Base-by-base conservation (phyloP, 768 basidiomycete genomes). In the Xanthoconium purpureum region DNA sequence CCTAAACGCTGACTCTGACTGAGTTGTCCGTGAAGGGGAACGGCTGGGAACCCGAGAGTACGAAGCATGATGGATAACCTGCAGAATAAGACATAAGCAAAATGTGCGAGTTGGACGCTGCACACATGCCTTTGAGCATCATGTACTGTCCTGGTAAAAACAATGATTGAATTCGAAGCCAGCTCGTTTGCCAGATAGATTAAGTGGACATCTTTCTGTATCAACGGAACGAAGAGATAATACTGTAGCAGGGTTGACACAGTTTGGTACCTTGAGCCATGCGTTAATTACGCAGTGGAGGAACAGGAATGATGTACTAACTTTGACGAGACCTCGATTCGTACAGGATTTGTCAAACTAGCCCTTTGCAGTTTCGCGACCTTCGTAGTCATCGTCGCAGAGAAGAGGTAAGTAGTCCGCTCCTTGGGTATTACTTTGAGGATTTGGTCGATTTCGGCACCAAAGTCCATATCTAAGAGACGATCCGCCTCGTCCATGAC, bases 311-410 rank as follows among this genome's bases (percentile, higher is more conserved):
- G 7, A 14, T 32, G 39, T 42, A 70, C 88, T 63, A 72, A 94
- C 94, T 96, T 98, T 66, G 89, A 82, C 8, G 91, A 89, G 3
- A 98, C 93, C 71, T 98, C 95, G 2, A 98, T 85, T 61, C 89
- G 83, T 28, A 95, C 84, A n/a, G 97, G 97, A 67, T 96, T 94
- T 33, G 84, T 82, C 67, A 98, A 77, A 77, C 92, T 94, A 33
- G 97, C 95, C 51, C 96, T 77, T 70, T 98, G 96, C 12, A 99
- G 78, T 73, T 98, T 98, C 12, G 91, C 93, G 5, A 99, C 94
- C 74, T 98, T 98, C 14, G 93, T 94, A 12, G 97, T 96, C 96
- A 99, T 98, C 20, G 96, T 98, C 7, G 96, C 97, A 13, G 96
- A 98, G 76, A 94, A 99, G 2, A 99, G 81, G 68, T 94, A 98